A percentile compares a stretch with the other conserved stretches of the same genome.
phyloP scores from a whole-genome alignment of 352 stramenopile species.

The Phytophthora colocasiae region DNA sequence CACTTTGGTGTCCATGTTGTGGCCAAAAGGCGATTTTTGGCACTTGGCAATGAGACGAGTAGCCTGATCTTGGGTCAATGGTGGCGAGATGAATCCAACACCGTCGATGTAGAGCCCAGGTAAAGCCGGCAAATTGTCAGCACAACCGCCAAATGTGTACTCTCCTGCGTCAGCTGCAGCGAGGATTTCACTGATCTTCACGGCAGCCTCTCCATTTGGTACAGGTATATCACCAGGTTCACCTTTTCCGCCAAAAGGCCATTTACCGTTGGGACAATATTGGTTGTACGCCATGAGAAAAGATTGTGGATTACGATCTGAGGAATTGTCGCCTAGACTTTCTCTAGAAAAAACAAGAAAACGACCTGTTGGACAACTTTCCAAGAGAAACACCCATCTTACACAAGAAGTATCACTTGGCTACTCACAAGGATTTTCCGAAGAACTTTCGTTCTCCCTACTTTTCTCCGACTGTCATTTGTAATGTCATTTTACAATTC shows the following conservation, averaged over 20 bases:
- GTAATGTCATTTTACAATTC: no score
- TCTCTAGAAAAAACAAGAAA: no score
- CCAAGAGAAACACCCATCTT: no score
- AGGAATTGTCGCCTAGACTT: no score
- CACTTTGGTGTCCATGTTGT: slow-evolving; percentile 11
- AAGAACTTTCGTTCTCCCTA: no score
- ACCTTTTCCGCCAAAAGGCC: slow-evolving; percentile 5
- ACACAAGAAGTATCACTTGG: no score
- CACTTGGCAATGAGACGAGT: background rate
- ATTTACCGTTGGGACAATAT: background rate
- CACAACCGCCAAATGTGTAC: slow-evolving; percentile 1
- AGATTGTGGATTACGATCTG: no score
- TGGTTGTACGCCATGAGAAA: no score
- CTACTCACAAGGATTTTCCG: no score
- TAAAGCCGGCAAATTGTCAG: background rate
- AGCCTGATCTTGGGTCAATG: background rate
- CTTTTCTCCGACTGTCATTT: no score
- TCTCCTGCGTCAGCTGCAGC: background rate
- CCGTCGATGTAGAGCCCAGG: slow-evolving; percentile 5
- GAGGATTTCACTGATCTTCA: background rate
- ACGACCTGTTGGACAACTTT: no score
- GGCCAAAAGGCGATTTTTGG: slow-evolving; percentile 4
- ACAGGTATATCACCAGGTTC: background rate
- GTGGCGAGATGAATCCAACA: background rate
- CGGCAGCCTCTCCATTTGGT: background rate